phyloP scores from a whole-genome alignment of 2,329 filamentous ascomycete genomes.

The Epichloe amarillans region DNA sequence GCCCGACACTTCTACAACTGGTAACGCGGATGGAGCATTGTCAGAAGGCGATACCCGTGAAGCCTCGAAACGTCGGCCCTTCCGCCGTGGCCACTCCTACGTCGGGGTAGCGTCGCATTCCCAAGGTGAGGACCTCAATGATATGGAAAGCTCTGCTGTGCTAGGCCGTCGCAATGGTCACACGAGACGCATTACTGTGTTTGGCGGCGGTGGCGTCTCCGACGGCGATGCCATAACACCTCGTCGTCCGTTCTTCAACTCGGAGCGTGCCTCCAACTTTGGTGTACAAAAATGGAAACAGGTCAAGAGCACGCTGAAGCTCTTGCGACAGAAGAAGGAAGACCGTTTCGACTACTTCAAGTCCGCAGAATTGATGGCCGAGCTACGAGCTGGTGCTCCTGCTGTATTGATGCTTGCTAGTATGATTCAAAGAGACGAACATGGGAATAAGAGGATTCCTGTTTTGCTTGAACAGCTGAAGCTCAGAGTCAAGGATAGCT shows the following conservation, averaged over 20 bases:
- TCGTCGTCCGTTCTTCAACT: slow-evolving; percentile 42
- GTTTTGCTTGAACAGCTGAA: slow-evolving; percentile 92
- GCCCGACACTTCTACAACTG: slow-evolving; percentile 35
- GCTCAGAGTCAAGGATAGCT: slow-evolving; percentile 70
- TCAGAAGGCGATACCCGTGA: slow-evolving; percentile 67
- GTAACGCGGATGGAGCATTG: slow-evolving; percentile 45
- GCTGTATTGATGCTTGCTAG: slow-evolving; percentile 90
- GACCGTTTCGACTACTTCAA: slow-evolving; percentile 89
- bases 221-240: slow-evolving; percentile 48
- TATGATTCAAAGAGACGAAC: slow-evolving; percentile 95
- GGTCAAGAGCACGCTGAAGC: slow-evolving; percentile 76
- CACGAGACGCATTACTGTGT: slow-evolving; percentile 51
- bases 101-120: slow-evolving; percentile 33
- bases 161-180: slow-evolving; percentile 45
- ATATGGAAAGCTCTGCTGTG: slow-evolving; percentile 34
- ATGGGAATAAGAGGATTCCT: slow-evolving; percentile 87
- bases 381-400: slow-evolving; percentile 81
- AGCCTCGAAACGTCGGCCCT: slow-evolving; percentile 35
- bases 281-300: slow-evolving; percentile 81
- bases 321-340: slow-evolving; percentile 67
- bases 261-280: slow-evolving; percentile 59
- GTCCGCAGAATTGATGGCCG: slow-evolving; percentile 90
- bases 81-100: slow-evolving; percentile 47
- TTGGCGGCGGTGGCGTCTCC: slow-evolving; percentile 50
- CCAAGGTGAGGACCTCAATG: slow-evolving; percentile 35